phyloP scores from a whole-genome alignment of 2,329 filamentous ascomycete genomes.

The Bimuria novae-zelandiae region DNA sequence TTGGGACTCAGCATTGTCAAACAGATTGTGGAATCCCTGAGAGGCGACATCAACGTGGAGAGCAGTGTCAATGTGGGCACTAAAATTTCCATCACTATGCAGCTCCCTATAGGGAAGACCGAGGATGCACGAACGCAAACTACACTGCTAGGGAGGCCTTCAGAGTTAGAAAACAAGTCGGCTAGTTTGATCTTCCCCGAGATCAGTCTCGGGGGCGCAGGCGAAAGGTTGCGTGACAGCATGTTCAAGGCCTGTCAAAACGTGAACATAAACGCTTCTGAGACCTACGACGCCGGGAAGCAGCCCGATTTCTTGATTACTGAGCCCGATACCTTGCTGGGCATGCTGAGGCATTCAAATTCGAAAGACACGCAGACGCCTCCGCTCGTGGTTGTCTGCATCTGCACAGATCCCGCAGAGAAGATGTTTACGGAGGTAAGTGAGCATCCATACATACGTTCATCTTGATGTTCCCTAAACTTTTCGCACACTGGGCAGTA shows the following conservation, averaged over 20 bases:
- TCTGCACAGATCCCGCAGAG: conserved; percentile 35
- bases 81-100: conserved; percentile 28
- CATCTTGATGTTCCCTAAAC: neutral
- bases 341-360: conserved; percentile 22
- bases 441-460: neutral
- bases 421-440: conserved; percentile 29
- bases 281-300: conserved; percentile 17
- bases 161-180: conserved; percentile 22
- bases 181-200: conserved; percentile 31
- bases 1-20: conserved; percentile 44
- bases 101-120: conserved; percentile 19
- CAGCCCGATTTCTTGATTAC: conserved; percentile 32
- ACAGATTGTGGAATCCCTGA: conserved; percentile 40
- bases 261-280: conserved; percentile 27
- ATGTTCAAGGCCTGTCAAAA: conserved; percentile 31
- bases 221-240: conserved; percentile 30
- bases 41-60: conserved; percentile 38
- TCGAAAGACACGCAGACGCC: conserved; percentile 19
- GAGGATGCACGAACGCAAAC: conserved; percentile 15
- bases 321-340: conserved; percentile 30
- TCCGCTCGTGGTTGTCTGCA: conserved; percentile 31
- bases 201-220: conserved; percentile 26
- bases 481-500: neutral
- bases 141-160: conserved; percentile 18
- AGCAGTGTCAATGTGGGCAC: conserved; percentile 36